Conservation (phyloP, 192 early-diverging fungal species). For the Linnemannia elongata region DNA sequence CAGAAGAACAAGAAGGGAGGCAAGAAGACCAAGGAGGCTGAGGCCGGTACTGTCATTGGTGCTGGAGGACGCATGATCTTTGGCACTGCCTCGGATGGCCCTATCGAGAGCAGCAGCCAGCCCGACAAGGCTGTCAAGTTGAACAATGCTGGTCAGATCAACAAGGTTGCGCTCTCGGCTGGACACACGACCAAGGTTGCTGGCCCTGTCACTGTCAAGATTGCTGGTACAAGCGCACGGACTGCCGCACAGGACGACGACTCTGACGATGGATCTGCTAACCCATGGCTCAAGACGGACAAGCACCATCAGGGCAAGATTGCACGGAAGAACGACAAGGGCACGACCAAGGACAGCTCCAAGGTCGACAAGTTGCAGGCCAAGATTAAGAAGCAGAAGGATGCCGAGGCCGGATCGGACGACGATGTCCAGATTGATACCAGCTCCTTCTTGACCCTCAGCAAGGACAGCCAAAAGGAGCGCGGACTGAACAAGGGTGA, state of each 20-base stretch:
- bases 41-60: constrained; percentile 45
- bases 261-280: constrained; percentile 59
- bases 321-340: constrained; percentile 69
- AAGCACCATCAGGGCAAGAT: constrained; percentile 64
- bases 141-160: constrained; percentile 65
- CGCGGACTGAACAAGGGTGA: constrained; percentile 37
- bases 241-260: constrained; percentile 13
- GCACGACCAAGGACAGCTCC: constrained; percentile 63
- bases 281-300: constrained; percentile 85
- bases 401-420: constrained; percentile 55
- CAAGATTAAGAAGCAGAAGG: constrained; percentile 74
- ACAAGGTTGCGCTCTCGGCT: constrained; percentile 65
- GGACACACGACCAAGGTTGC: constrained; percentile 69
- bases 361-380: constrained; percentile 76
- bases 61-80: constrained; percentile 75
- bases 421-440: constrained; percentile 80
- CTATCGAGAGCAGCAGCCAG: not conserved
- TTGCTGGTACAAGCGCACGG: constrained; percentile 35
- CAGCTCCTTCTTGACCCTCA: constrained; percentile 71
- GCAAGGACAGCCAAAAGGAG: constrained; percentile 55
- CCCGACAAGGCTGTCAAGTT: constrained; percentile 57
- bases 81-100: constrained; percentile 51
- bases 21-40: constrained; percentile 37
- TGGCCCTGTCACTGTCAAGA: constrained; percentile 66
- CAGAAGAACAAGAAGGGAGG: constrained; percentile 42